A percentile compares a stretch with the other conserved stretches of the same genome.
phyloP scores from a whole-genome alignment of 495 filamentous ascomycete genomes.

The Penicillium tannophilum region DNA sequence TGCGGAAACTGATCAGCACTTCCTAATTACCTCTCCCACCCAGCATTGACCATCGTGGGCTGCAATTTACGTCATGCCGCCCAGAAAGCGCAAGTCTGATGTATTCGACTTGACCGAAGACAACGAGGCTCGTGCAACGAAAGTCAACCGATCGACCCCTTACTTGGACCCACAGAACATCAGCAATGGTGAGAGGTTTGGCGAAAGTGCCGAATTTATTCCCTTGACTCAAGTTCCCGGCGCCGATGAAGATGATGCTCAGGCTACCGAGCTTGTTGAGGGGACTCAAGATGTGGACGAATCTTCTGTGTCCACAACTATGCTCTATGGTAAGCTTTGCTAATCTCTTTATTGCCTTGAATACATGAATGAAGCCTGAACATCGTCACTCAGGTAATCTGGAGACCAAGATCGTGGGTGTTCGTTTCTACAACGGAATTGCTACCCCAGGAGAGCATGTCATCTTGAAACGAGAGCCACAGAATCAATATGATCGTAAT shows the following conservation, averaged over 20 bases:
- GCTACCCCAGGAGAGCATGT: conserved; percentile 75
- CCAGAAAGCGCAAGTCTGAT: conserved; percentile 28
- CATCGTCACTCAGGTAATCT: conserved; percentile 29
- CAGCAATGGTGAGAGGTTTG: conserved; percentile 33
- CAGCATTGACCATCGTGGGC: not conserved
- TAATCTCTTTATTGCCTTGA: not conserved
- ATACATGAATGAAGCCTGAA: not conserved
- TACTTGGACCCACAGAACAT: conserved; percentile 6
- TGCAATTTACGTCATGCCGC: conserved; percentile 10
- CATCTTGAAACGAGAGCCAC: conserved; percentile 65
- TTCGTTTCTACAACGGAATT: conserved; percentile 74
- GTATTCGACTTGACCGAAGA: conserved; percentile 13
- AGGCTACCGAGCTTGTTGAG: conserved; percentile 34
- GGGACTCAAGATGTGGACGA: conserved; percentile 46
- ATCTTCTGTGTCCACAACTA: conserved; percentile 39
- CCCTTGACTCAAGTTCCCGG: conserved; percentile 36
- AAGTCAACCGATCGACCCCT: conserved; percentile 8
- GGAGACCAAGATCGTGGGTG: conserved; percentile 75
- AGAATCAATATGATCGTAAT: conserved; percentile 75
- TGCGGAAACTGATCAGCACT: not conserved
- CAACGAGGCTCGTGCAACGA: conserved; percentile 25
- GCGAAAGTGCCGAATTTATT: conserved; percentile 38
- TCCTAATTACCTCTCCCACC: not conserved
- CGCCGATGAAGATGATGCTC: conserved; percentile 42
- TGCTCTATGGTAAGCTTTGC: conserved; percentile 52